These are phyloP conservation scores for Eucalyptus shirleyi DNA, from an alignment of 345 rosid genomes.

Conservation along the genomic window DNA sequence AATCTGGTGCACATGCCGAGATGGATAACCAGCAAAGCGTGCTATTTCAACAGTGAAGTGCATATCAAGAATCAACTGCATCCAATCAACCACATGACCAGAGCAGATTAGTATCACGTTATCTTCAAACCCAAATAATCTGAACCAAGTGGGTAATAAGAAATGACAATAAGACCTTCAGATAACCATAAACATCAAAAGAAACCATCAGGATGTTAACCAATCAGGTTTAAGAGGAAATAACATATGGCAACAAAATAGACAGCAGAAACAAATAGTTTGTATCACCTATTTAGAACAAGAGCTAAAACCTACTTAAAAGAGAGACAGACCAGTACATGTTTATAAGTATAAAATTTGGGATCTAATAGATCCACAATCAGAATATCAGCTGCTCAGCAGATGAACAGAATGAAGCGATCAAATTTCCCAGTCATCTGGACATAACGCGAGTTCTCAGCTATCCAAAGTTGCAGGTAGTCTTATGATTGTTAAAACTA, in stretches of 20 bases:
- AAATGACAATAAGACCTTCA: not conserved
- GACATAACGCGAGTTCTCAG: not conserved
- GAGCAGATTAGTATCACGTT: not conserved
- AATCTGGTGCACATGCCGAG: conserved; percentile 66
- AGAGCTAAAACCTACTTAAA: not conserved
- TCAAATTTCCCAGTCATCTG: not conserved
- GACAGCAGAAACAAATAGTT: not conserved
- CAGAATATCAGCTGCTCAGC: not conserved
- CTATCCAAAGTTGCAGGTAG: not conserved
- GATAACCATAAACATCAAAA: not conserved
- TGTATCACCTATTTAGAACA: not conserved
- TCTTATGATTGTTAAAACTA: not conserved
- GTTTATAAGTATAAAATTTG: not conserved
- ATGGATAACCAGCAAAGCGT: conserved; percentile 90
- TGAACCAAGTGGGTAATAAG: not conserved
- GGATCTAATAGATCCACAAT: not conserved
- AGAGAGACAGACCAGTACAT: not conserved
- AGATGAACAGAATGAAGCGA: not conserved
- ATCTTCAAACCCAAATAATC: not conserved
- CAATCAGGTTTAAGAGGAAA: not conserved
- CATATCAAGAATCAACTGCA: conserved; percentile 96
- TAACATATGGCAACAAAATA: not conserved
- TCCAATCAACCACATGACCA: not conserved
- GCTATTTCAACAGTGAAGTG: conserved; percentile 99
- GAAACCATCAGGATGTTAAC: not conserved